Base-by-base conservation (phyloP, 2,329 filamentous ascomycete species). In the Penicillium expansum region DNA sequence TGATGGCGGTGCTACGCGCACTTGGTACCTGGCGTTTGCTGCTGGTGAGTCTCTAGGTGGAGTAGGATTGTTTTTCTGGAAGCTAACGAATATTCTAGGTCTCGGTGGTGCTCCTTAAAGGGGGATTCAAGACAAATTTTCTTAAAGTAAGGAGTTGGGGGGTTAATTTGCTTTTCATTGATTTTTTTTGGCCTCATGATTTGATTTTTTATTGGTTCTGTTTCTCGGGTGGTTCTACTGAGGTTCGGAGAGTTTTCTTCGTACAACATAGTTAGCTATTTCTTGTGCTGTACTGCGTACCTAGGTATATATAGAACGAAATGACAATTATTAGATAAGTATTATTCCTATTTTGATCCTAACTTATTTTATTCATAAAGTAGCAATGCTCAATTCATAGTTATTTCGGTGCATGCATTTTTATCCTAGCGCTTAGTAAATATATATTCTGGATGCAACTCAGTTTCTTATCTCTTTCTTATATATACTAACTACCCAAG, bases 11-110 rank as follows among this genome's bases (percentile, higher is more conserved):
- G 91, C 90, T 2, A 89, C 86, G 67, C 78, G 86, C 74, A 93
- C 90, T 29, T 96, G 91, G 91, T 95, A 92, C 77, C 75, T 95
- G 75, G 87, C 88, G 39, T 91, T 86, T 74, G 81, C 87, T 66
- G 91, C 90, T 63, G 88, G 89, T 86, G 71, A 67, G 71, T 71
- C 51, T 35, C 9, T 16, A 2, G 0, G 1, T 37, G 1, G 18
- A 11, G 4, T 24, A 3, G n/a, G 6, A 22, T 37, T 37, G 22
- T 20, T 16, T 32, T 41, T 30, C 1, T 18, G 8, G 6, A 9
- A 29, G 13, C 35, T 52, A 27, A 53, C 27, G 4, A 13, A 10
- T 14, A 16, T 39, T 3, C 0, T 44, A 59, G 57, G 55, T 45
- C 56, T 60, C 8, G 62, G 62, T 37, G 55, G 61, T 39, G 57